A percentile compares a stretch with the other conserved stretches of the same genome.
Evolutionary conservation across 805 yeast genomes (phyloP).

Genomic region (Pichia deserticola): DNA sequence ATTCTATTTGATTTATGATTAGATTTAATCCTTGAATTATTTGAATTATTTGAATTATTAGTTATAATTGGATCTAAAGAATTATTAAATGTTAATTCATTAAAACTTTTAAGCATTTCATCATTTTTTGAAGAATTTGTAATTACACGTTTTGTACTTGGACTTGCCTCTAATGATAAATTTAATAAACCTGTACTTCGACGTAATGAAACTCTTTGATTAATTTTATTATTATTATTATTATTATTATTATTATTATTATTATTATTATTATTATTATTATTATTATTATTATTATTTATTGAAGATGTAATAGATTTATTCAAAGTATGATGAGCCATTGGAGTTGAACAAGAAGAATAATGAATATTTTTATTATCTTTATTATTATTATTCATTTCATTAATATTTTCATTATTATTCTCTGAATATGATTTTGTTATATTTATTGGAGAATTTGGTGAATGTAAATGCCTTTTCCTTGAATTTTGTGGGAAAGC

Average conservation of each 20-base stretch:
- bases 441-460: conserved; percentile 13
- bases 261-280: no score
- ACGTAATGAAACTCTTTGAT: conserved; percentile 31
- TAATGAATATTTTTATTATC: neutral
- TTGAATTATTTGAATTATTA: neutral
- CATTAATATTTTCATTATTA: conserved; percentile 17
- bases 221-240: neutral
- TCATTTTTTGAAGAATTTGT: conserved; percentile 16
- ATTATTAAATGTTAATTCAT: conserved; percentile 23
- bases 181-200: conserved; percentile 49
- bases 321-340: neutral
- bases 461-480: conserved; percentile 24
- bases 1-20: neutral
- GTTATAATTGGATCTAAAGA: neutral
- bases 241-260: no score
- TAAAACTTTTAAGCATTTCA: conserved; percentile 29
- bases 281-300: neutral
- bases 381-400: neutral
- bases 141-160: conserved; percentile 22
- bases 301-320: neutral
- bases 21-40: neutral
- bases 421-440: neutral
- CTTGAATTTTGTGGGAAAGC: conserved; percentile 24
- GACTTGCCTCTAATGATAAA: conserved; percentile 37
- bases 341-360: conserved; percentile 2